Percentiles rank a stretch among this genome's conserved stretches.
Conservation (phyloP, 331 rosid genomes). For the Pyrus hybrid region DNA sequence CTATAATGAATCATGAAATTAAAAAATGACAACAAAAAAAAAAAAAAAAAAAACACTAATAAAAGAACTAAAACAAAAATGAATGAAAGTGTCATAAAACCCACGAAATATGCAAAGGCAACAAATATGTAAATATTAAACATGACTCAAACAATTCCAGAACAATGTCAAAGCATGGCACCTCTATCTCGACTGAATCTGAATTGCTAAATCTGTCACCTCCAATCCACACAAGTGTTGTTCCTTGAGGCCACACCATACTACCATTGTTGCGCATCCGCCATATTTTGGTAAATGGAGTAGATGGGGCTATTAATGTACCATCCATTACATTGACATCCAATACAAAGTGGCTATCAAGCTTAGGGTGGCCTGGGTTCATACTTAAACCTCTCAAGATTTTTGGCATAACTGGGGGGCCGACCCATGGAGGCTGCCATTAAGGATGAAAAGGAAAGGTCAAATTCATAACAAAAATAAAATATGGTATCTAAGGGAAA, state of each 20-base stretch:
- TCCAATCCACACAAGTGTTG: constrained; percentile 75
- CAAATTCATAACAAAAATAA: constrained; percentile 6
- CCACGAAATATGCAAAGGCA: background rate
- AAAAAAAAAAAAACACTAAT: background rate
- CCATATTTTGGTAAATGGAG: constrained; percentile 89
- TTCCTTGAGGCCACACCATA: constrained; percentile 59
- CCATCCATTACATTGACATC: constrained; percentile 79
- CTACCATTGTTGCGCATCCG: constrained; percentile 73
- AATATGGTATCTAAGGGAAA: background rate
- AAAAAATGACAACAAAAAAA: background rate
- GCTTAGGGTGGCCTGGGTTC: constrained; percentile 33
- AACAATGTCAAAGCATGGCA: constrained; percentile 5
- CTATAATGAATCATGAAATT: constrained; percentile 17
- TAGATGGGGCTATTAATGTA: constrained; percentile 71
- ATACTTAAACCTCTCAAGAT: constrained; percentile 8
- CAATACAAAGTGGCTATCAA: constrained; percentile 53
- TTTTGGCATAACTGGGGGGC: constrained; percentile 18
- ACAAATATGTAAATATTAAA: background rate
- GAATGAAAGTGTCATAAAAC: background rate
- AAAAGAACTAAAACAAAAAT: background rate
- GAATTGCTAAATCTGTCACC: constrained; percentile 47
- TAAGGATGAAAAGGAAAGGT: background rate
- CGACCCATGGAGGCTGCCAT: constrained; percentile 24
- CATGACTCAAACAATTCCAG: background rate
- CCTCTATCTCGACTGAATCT: constrained; percentile 54